Conservation (phyloP, 2,329 filamentous ascomycete genomes). For the Phyllosticta ampelicida region DNA sequence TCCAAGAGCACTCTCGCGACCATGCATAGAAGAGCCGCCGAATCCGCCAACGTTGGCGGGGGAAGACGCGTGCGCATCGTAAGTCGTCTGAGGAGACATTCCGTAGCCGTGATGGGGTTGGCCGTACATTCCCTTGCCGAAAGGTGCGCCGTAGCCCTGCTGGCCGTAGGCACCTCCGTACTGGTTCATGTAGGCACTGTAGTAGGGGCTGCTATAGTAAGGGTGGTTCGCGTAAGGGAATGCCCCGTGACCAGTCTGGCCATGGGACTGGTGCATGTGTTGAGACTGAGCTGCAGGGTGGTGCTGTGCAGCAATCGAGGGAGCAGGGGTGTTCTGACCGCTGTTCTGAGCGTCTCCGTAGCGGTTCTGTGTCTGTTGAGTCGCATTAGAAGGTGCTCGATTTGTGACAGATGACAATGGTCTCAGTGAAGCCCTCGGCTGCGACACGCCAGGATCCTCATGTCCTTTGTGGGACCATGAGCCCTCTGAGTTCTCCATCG, state of each 20-base stretch:
- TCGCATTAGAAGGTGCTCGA: constrained; percentile 1
- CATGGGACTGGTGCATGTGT: constrained; percentile 39
- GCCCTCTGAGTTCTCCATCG: not conserved
- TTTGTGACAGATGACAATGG: constrained; percentile 1
- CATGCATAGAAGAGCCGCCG: constrained; percentile 35
- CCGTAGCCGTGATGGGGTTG: constrained; percentile 51
- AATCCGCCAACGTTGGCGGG: constrained; percentile 49
- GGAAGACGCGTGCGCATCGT: constrained; percentile 53
- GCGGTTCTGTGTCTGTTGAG: constrained; percentile 48
- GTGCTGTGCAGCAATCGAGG: constrained; percentile 49
- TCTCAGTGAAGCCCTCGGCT: not conserved
- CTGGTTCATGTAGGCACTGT: constrained; percentile 53
- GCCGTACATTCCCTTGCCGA: constrained; percentile 52
- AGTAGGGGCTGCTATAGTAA: constrained; percentile 51
- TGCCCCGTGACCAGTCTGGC: constrained; percentile 31
- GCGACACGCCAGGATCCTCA: not conserved
- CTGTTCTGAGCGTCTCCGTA: constrained; percentile 72
- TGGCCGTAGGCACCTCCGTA: constrained; percentile 45
- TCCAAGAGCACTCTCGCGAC: constrained; percentile 35
- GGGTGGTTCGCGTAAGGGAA: constrained; percentile 40
- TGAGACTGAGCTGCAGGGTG: constrained; percentile 38
- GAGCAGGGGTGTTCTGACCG: constrained; percentile 84
- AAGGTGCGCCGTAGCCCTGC: constrained; percentile 39
- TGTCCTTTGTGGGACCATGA: not conserved
- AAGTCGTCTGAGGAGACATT: constrained; percentile 44